Conservation (phyloP, 257 asterid species). For the Scutellaria baicalensis region DNA sequence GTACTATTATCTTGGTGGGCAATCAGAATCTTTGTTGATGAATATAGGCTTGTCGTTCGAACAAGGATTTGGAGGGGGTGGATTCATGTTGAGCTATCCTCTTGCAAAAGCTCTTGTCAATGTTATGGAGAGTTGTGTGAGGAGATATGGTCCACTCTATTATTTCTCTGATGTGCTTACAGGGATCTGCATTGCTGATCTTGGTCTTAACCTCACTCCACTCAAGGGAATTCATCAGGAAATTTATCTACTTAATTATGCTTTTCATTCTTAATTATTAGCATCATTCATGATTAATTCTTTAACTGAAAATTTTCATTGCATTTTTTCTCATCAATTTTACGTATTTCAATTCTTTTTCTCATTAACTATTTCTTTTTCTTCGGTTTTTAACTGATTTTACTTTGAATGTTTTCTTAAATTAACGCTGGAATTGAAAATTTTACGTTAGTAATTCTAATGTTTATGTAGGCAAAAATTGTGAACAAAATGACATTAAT, state of each 20-base stretch:
- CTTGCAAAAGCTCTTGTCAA: slow-evolving; percentile 38
- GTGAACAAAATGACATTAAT: too few relatives aligned
- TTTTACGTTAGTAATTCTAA: too few relatives aligned
- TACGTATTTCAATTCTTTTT: too few relatives aligned
- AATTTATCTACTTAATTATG: neutral
- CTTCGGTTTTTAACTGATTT: too few relatives aligned
- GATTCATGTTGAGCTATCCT: slow-evolving; percentile 47
- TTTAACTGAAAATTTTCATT: too few relatives aligned
- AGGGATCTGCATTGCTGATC: slow-evolving; percentile 52
- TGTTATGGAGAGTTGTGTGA: slow-evolving; percentile 34
- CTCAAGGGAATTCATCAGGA: slow-evolving; percentile 58
- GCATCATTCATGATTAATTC: too few relatives aligned
- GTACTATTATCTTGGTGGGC: neutral
- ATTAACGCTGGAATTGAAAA: too few relatives aligned
- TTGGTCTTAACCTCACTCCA: slow-evolving; percentile 43
- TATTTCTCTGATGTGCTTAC: slow-evolving; percentile 41
- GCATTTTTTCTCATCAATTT: too few relatives aligned
- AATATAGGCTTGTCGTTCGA: slow-evolving; percentile 37
- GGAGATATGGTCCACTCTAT: slow-evolving; percentile 27
- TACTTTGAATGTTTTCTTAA: too few relatives aligned
- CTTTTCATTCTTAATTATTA: neutral
- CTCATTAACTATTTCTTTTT: too few relatives aligned
- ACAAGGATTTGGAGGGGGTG: slow-evolving; percentile 65
- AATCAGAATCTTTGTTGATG: slow-evolving; percentile 1
- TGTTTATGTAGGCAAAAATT: too few relatives aligned